These are phyloP conservation scores for Didymella pomorum DNA, from an alignment of 2,329 filamentous ascomycete genomes.

Conservation along the genomic window DNA sequence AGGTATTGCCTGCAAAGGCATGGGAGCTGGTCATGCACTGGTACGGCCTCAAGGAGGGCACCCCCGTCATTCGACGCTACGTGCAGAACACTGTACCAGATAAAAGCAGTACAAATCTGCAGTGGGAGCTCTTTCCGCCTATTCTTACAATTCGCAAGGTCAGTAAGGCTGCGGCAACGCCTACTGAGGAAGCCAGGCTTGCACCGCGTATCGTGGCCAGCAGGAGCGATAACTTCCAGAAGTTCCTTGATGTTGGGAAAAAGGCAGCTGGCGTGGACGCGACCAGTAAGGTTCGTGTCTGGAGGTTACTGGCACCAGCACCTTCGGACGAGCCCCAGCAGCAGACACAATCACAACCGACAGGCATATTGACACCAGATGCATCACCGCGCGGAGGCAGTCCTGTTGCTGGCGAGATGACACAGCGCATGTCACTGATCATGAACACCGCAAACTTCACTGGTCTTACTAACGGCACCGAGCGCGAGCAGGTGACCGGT, in stretches of 20 bases:
- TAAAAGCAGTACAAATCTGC: conserved; percentile 67
- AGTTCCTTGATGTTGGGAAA: conserved; percentile 81
- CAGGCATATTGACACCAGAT: conserved; percentile 56
- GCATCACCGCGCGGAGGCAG: conserved; percentile 55
- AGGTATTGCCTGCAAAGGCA: conserved; percentile 78
- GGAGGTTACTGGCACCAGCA: conserved; percentile 66
- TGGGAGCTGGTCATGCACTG: conserved; percentile 83
- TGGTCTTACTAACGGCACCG: conserved; percentile 66
- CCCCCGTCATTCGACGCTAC: conserved; percentile 75
- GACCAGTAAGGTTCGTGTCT: conserved; percentile 78
- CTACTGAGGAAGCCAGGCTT: conserved; percentile 67
- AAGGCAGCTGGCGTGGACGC: conserved; percentile 70
- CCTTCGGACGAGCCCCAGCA: conserved; percentile 45
- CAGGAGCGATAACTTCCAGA: conserved; percentile 71
- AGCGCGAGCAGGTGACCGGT: conserved; percentile 70
- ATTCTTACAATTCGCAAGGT: conserved; percentile 86
- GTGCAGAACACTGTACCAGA: conserved; percentile 78
- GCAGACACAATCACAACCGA: conserved; percentile 32
- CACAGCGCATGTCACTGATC: conserved; percentile 59
- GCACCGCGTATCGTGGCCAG: conserved; percentile 75
- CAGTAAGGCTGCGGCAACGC: conserved; percentile 65
- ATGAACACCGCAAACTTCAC: conserved; percentile 70
- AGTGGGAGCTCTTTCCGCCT: conserved; percentile 85
- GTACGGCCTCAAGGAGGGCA: conserved; percentile 78
- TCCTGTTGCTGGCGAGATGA: conserved; percentile 42